Evolutionary conservation across 139 green algal genomes (phyloP).

Genomic region (Chlorella sorokiniana): DNA sequence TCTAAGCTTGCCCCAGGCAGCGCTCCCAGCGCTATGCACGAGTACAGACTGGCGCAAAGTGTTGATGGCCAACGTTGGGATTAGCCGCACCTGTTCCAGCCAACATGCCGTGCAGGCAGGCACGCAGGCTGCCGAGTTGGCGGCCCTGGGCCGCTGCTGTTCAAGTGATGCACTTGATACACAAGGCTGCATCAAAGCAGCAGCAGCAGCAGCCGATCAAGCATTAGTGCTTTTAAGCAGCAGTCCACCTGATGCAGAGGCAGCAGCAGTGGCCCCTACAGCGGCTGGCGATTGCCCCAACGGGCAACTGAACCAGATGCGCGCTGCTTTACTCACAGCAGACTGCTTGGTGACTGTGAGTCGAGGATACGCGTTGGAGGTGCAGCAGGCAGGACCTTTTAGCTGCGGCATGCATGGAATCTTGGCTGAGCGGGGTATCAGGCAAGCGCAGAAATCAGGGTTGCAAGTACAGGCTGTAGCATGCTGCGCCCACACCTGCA

Average conservation of each 20-base stretch:
- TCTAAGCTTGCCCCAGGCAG: constrained; percentile 39
- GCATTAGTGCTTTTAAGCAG: not conserved
- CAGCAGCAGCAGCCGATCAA: constrained; percentile 2
- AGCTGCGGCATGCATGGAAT: constrained; percentile 49
- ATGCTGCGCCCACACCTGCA: not conserved
- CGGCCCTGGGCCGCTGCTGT: too few relatives aligned
- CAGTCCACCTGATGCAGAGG: not conserved
- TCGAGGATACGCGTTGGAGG: constrained; percentile 69
- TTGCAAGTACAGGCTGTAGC: too few relatives aligned
- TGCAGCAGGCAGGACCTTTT: constrained; percentile 36
- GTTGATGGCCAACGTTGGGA: constrained; percentile 15
- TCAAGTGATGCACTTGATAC: too few relatives aligned
- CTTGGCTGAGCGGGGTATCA: constrained; percentile 33
- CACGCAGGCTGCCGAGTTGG: too few relatives aligned
- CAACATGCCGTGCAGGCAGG: too few relatives aligned
- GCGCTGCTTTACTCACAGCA: constrained; percentile 55
- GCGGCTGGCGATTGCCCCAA: not conserved
- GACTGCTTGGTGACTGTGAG: constrained; percentile 83
- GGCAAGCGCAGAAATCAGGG: constrained; percentile 16
- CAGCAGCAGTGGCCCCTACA: not conserved
- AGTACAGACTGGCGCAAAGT: constrained; percentile 25
- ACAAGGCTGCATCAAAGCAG: constrained; percentile 4
- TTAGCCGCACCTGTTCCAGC: constrained; percentile 18
- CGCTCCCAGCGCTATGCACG: constrained; percentile 30
- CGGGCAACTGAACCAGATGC: constrained; percentile 72